Percentiles rank a stretch among this genome's conserved stretches.
Evolutionary conservation across 1,284 basidiomycete species (phyloP).

Genomic region (Papiliotrema flavescens): DNA sequence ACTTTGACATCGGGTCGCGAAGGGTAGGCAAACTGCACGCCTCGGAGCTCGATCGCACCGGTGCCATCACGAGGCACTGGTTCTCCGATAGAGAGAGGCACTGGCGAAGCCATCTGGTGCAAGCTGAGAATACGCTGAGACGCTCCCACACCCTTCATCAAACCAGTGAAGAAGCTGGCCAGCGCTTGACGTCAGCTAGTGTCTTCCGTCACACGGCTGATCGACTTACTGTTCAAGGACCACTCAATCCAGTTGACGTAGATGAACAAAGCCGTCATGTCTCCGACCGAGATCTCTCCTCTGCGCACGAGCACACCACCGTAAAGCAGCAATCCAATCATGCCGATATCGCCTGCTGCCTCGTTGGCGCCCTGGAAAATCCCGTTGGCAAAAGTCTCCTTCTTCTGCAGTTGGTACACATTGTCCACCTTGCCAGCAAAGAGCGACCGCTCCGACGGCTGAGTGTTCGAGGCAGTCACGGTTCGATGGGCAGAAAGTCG

Average conservation of each 20-base stretch:
- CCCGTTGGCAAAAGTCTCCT: constrained; percentile 47
- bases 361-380: constrained; percentile 45
- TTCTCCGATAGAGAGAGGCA: constrained; percentile 38
- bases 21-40: constrained; percentile 86
- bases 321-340: constrained; percentile 46
- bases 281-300: constrained; percentile 44
- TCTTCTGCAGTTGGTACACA: constrained; percentile 43
- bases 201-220: too few relatives aligned
- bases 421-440: constrained; percentile 40
- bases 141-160: constrained; percentile 48
- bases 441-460: constrained; percentile 32
- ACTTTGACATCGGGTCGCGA: constrained; percentile 80
- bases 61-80: constrained; percentile 30
- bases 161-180: constrained; percentile 45
- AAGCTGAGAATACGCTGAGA: constrained; percentile 45
- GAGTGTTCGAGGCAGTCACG: constrained; percentile 44
- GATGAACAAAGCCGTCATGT: constrained; percentile 47
- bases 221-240: constrained; percentile 45
- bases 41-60: constrained; percentile 72
- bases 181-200: constrained; percentile 28
- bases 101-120: constrained; percentile 38
- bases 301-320: constrained; percentile 42
- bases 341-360: constrained; percentile 44
- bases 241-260: constrained; percentile 50
- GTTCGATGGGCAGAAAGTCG: constrained; percentile 46